phyloP scores from a whole-genome alignment of 495 filamentous ascomycete species.

The Trypethelium eluteriae region DNA sequence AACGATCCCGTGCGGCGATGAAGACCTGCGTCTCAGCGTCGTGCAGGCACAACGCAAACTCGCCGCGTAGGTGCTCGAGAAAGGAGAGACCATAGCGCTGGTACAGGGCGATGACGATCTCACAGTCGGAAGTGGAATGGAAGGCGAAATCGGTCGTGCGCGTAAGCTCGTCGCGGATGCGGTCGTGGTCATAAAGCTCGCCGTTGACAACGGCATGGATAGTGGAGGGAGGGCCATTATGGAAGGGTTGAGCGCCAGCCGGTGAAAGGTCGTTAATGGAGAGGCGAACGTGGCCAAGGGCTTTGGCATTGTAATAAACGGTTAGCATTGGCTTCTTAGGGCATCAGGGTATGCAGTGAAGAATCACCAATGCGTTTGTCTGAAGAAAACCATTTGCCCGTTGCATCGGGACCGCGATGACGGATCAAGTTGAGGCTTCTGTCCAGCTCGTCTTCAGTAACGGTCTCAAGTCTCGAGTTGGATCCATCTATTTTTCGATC shows the following conservation, averaged over 20 bases:
- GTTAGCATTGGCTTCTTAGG: not conserved
- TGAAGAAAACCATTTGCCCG: slow-evolving; percentile 41
- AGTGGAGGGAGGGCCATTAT: slow-evolving; percentile 30
- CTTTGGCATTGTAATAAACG: slow-evolving; percentile 15
- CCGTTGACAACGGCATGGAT: slow-evolving; percentile 51
- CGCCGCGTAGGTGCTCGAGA: slow-evolving; percentile 42
- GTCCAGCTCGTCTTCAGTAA: slow-evolving; percentile 17
- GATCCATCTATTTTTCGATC: not conserved
- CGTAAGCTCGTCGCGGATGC: slow-evolving; percentile 34
- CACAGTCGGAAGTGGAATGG: slow-evolving; percentile 39
- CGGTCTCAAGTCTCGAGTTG: not conserved
- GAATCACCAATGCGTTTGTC: slow-evolving; percentile 36
- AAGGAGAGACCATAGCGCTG: slow-evolving; percentile 41
- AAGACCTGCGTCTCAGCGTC: slow-evolving; percentile 37
- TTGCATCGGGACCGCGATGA: slow-evolving; percentile 45
- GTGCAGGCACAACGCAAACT: slow-evolving; percentile 46
- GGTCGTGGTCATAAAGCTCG: slow-evolving; percentile 47
- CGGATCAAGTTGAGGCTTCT: slow-evolving; percentile 36
- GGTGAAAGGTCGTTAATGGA: slow-evolving; percentile 47
- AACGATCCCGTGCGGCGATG: slow-evolving; percentile 44
- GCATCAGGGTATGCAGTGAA: not conserved
- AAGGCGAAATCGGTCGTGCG: slow-evolving; percentile 34
- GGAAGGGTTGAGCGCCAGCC: slow-evolving; percentile 43
- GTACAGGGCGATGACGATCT: slow-evolving; percentile 47
- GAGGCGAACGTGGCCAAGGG: slow-evolving; percentile 42